phyloP scores from a whole-genome alignment of 192 early-diverging fungal genomes.

The Glomus cerebriforme region DNA sequence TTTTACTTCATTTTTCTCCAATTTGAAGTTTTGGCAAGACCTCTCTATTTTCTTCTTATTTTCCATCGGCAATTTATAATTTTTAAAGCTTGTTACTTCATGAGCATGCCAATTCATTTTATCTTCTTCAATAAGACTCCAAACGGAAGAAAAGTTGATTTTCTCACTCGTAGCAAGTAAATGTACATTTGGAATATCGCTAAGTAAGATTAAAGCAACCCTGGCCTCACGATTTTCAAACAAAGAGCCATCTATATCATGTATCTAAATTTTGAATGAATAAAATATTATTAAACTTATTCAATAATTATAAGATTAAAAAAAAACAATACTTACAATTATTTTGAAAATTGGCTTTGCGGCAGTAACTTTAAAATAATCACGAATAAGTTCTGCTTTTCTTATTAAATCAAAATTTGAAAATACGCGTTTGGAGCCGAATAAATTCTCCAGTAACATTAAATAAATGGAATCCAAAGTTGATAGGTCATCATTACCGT shows the following conservation, averaged over 20 bases:
- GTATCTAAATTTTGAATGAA: neutral
- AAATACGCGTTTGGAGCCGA: neutral
- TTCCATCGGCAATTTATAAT: neutral
- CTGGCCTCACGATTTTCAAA: neutral
- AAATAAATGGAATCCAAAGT: neutral
- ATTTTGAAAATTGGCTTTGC: neutral
- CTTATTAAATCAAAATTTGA: neutral
- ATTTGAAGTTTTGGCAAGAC: neutral
- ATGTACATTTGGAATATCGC: neutral
- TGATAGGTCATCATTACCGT: neutral
- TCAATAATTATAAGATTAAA: neutral
- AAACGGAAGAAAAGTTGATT: neutral
- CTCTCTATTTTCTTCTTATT: neutral
- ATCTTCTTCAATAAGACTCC: neutral
- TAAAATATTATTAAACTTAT: neutral
- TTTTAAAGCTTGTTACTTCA: neutral
- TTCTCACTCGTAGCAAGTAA: neutral
- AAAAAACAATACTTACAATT: neutral
- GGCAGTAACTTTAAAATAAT: neutral
- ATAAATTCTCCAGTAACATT: neutral
- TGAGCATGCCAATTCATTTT: neutral
- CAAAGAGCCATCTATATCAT: neutral
- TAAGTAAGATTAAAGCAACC: neutral
- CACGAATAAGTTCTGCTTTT: neutral
- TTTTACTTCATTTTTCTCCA: neutral